Percentiles rank a stretch among this genome's conserved stretches.
Conservation (phyloP, 495 filamentous ascomycete genomes). For the Penicillium daleae region DNA sequence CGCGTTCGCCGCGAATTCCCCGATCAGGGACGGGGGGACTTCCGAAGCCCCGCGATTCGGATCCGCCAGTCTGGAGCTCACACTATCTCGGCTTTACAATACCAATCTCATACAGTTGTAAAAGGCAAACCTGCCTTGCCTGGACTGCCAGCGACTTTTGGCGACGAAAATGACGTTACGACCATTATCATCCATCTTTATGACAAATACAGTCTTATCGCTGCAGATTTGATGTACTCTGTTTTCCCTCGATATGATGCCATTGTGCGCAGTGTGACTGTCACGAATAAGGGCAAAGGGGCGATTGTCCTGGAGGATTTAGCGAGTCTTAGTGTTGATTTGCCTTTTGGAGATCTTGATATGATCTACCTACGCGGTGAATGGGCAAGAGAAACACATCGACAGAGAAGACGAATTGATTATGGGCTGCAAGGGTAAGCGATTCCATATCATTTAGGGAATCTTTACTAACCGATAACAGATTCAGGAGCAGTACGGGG, state of each 20-base stretch:
- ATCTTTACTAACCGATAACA: not conserved
- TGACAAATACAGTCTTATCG: not conserved
- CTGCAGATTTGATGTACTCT: not conserved
- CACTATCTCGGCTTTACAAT: not conserved
- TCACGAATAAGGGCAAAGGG: not conserved
- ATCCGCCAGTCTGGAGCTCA: not conserved
- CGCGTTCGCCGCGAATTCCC: not conserved
- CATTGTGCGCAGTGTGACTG: not conserved
- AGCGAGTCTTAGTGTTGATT: not conserved
- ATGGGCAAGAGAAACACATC: constrained; percentile 1
- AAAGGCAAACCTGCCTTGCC: not conserved
- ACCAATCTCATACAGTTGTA: not conserved
- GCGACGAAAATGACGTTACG: not conserved
- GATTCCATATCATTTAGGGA: not conserved
- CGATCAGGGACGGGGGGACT: not conserved
- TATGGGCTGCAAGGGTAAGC: not conserved
- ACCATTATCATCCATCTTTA: not conserved
- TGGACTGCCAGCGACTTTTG: not conserved
- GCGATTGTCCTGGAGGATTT: not conserved
- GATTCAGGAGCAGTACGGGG: not conserved
- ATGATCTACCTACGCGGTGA: not conserved
- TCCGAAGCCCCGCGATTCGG: not conserved
- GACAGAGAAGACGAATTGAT: not conserved
- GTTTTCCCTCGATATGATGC: not conserved
- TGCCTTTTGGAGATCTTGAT: not conserved